A percentile compares a stretch with the other conserved stretches of the same genome.
These are phyloP conservation scores for Pulveroboletus sp. DNA, from an alignment of 768 basidiomycete genomes.

Conservation along the genomic window DNA sequence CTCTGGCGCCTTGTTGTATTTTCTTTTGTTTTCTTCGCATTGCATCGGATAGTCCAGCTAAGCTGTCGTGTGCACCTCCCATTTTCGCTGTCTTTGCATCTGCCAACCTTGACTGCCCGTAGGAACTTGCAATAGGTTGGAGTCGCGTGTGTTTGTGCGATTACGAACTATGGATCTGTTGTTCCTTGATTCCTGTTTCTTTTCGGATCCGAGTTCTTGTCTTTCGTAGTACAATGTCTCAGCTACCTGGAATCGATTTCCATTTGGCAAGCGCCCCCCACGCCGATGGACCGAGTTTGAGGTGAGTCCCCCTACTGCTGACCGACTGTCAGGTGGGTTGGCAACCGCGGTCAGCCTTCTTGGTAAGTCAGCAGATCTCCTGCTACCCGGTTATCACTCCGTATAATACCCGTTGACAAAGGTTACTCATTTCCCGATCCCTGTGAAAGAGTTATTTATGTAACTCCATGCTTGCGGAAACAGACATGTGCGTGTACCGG, in stretches of 20 bases:
- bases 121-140: slow-evolving; percentile 13
- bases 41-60: slow-evolving; percentile 13
- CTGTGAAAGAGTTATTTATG: slow-evolving; percentile 1
- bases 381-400: background rate
- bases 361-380: slow-evolving; percentile 11
- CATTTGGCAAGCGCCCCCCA: background rate
- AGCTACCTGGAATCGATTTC: background rate
- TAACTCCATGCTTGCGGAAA: background rate
- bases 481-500: background rate
- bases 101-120: slow-evolving; percentile 14
- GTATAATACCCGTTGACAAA: slow-evolving; percentile 6
- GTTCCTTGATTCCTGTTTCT: slow-evolving; percentile 11
- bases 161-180: slow-evolving; percentile 11
- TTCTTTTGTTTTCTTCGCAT: background rate
- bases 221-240: background rate
- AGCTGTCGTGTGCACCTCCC: slow-evolving; percentile 6
- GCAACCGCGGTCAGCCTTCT: background rate
- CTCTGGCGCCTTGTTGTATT: background rate
- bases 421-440: background rate
- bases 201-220: slow-evolving; percentile 4
- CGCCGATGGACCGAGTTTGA: background rate
- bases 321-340: background rate
- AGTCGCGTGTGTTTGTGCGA: slow-evolving; percentile 9
- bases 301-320: slow-evolving; percentile 7
- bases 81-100: slow-evolving; percentile 9